These are phyloP conservation scores for Chimonanthus praecox DNA, from an alignment of 164 flowering plant species.

Conservation along the genomic window DNA sequence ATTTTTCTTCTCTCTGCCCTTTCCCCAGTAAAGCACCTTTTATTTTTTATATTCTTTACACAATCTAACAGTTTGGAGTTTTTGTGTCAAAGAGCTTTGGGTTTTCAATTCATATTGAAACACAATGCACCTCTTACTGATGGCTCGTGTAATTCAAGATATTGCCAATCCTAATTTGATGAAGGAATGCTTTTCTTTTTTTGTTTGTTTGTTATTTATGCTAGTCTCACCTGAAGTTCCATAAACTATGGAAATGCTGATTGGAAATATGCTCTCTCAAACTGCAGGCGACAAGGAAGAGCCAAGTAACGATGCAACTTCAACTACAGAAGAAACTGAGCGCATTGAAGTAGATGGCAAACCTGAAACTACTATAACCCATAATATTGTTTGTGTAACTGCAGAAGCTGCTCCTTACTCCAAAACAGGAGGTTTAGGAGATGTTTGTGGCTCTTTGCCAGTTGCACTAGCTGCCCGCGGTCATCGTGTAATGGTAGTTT, in stretches of 20 bases:
- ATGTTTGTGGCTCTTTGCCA: conserved; percentile 97
- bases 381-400: conserved; percentile 70
- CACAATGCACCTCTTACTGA: background rate
- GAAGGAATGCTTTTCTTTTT: background rate
- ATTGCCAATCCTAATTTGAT: background rate
- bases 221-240: background rate
- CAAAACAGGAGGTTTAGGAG: conserved; percentile 95
- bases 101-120: background rate
- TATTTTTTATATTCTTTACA: too few relatives aligned
- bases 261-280: background rate
- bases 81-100: background rate
- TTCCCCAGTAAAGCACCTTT: too few relatives aligned
- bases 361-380: conserved; percentile 26
- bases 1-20: too few relatives aligned
- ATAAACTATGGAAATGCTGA: background rate
- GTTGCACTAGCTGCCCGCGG: conserved; percentile 75
- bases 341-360: conserved; percentile 27
- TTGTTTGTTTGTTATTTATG: background rate
- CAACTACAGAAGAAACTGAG: conserved; percentile 11
- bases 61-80: too few relatives aligned
- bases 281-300: conserved; percentile 2
- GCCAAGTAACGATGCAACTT: conserved; percentile 1
- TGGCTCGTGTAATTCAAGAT: background rate
- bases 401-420: conserved; percentile 94
- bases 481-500: conserved; percentile 92